Percentiles rank a stretch among this genome's conserved stretches.
These are phyloP conservation scores for Buddleja alternifolia DNA, from an alignment of 257 asterid species.

Conservation along the genomic window DNA sequence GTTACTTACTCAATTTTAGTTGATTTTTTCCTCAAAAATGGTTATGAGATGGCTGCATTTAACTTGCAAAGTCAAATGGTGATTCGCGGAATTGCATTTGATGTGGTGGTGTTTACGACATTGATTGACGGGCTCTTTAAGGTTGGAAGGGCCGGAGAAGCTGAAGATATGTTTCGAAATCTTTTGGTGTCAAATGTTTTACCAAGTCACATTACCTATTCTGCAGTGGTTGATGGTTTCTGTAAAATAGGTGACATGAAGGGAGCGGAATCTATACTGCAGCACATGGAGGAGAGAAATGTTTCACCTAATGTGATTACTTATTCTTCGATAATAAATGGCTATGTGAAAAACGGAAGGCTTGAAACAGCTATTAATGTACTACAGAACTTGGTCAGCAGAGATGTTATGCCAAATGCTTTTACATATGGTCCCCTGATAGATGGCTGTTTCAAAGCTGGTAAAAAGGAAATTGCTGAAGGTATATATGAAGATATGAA, in stretches of 20 bases:
- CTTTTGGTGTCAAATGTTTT: slow-evolving; percentile 49
- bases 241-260: slow-evolving; percentile 72
- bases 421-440: slow-evolving; percentile 59
- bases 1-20: slow-evolving; percentile 67
- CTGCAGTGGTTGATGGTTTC: slow-evolving; percentile 70
- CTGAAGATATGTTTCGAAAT: slow-evolving; percentile 53
- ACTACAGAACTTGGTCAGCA: slow-evolving; percentile 55
- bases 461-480: slow-evolving; percentile 57
- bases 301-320: slow-evolving; percentile 68
- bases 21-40: slow-evolving; percentile 56
- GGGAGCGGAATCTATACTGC: slow-evolving; percentile 57
- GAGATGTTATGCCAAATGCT: slow-evolving; percentile 63
- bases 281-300: slow-evolving; percentile 60
- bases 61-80: slow-evolving; percentile 81
- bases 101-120: slow-evolving; percentile 68
- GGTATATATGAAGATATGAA: slow-evolving; percentile 74
- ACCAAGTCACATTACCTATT: slow-evolving; percentile 65
- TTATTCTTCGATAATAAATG: slow-evolving; percentile 69
- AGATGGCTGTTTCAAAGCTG: slow-evolving; percentile 79
- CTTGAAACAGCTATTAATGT: slow-evolving; percentile 60
- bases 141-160: slow-evolving; percentile 68
- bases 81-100: slow-evolving; percentile 73
- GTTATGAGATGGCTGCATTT: slow-evolving; percentile 57
- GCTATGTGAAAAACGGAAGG: slow-evolving; percentile 71
- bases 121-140: slow-evolving; percentile 82